These are phyloP conservation scores for Micractinium conductrix DNA, from an alignment of 139 green algal genomes.

Conservation along the genomic window DNA sequence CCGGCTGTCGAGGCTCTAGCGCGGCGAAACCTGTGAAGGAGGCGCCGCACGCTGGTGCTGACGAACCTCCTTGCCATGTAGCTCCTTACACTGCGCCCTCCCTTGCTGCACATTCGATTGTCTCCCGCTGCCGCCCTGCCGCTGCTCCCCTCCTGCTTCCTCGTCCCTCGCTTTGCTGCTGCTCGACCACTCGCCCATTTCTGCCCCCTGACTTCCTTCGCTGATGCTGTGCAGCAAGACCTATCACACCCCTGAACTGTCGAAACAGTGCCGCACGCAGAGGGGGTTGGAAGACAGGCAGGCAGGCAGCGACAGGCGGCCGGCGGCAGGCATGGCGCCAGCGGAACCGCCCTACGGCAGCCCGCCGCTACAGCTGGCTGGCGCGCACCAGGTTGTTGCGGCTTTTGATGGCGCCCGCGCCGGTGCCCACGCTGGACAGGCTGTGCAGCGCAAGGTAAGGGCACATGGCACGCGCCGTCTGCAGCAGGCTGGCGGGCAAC, in stretches of 20 bases:
- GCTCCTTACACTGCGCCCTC: not conserved
- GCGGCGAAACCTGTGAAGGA: constrained; percentile 12
- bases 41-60: not conserved
- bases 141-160: not conserved
- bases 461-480: constrained; percentile 38
- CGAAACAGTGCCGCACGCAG: too few relatives aligned
- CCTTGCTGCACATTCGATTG: too few relatives aligned
- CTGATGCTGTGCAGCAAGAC: too few relatives aligned
- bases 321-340: too few relatives aligned
- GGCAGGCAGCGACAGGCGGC: too few relatives aligned
- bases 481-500: constrained; percentile 69
- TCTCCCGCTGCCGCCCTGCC: too few relatives aligned
- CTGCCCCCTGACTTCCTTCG: not conserved
- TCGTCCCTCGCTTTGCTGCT: not conserved
- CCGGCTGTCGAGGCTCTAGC: constrained; percentile 17
- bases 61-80: not conserved
- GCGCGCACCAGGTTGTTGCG: constrained; percentile 72
- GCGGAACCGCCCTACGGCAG: too few relatives aligned
- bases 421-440: constrained; percentile 67
- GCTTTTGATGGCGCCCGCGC: constrained; percentile 61
- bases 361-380: constrained; percentile 34
- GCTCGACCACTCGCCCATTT: not conserved
- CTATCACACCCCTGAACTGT: too few relatives aligned
- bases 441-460: constrained; percentile 71
- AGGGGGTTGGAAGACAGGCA: too few relatives aligned